Evolutionary conservation across 495 filamentous ascomycete species (phyloP).

Genomic region (Lasiosphaeria miniovina): DNA sequence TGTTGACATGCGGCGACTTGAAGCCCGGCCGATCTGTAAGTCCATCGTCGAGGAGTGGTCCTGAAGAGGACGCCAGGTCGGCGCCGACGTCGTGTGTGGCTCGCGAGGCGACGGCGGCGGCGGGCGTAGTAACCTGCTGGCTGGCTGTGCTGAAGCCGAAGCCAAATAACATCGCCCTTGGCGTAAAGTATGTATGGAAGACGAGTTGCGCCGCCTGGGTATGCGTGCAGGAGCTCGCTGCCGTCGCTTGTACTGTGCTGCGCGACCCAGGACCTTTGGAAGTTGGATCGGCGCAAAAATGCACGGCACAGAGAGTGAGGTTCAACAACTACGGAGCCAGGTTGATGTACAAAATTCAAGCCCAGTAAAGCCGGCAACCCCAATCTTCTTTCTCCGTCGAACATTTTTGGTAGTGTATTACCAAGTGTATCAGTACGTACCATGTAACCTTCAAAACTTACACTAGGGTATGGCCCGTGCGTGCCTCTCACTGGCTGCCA

Average conservation of each 20-base stretch:
- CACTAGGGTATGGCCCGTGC: constrained; percentile 18
- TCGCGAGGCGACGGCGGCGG: not conserved
- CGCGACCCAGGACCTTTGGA: constrained; percentile 4
- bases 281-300: constrained; percentile 4
- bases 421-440: not conserved
- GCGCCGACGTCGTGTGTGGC: constrained; percentile 6
- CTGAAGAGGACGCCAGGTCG: constrained; percentile 13
- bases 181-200: constrained; percentile 12
- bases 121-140: constrained; percentile 15
- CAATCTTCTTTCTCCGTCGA: not conserved
- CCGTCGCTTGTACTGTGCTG: not conserved
- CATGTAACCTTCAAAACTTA: no score
- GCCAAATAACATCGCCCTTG: constrained; percentile 31
- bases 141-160: constrained; percentile 23
- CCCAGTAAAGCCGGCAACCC: not conserved
- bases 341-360: not conserved
- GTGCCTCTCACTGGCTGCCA: not conserved
- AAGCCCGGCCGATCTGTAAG: constrained; percentile 30
- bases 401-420: not conserved
- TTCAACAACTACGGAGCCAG: not conserved
- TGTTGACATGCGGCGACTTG: constrained; percentile 30
- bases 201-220: constrained; percentile 23
- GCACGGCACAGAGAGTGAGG: constrained; percentile 8
- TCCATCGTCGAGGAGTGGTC: constrained; percentile 37
- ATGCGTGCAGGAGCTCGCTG: constrained; percentile 11